Evolutionary conservation across 2,329 filamentous ascomycete species (phyloP).

Genomic region (Mariannaea sp.): DNA sequence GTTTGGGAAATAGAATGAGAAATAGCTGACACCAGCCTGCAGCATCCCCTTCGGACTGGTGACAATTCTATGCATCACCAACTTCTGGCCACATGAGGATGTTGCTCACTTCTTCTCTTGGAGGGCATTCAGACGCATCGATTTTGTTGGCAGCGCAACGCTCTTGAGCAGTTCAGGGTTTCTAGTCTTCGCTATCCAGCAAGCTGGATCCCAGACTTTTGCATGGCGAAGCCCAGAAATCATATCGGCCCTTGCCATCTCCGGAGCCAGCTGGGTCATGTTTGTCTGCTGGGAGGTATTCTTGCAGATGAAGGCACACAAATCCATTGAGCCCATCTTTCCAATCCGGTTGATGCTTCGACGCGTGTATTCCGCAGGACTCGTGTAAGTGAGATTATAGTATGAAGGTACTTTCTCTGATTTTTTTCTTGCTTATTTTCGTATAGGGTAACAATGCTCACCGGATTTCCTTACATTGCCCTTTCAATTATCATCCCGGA

Average conservation of each 20-base stretch:
- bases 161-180: conserved; percentile 58
- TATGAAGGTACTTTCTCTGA: background rate
- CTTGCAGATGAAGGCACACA: conserved; percentile 45
- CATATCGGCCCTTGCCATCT: conserved; percentile 53
- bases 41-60: conserved; percentile 57
- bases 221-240: conserved; percentile 59
- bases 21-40: background rate
- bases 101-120: conserved; percentile 45
- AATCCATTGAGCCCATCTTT: conserved; percentile 58
- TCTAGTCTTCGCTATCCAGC: conserved; percentile 60
- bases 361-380: conserved; percentile 56
- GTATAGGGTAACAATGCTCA: conserved; percentile 59
- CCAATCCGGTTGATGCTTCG: conserved; percentile 54
- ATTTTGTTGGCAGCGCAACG: conserved; percentile 56
- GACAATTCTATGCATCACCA: conserved; percentile 53
- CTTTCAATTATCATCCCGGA: conserved; percentile 64
- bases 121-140: conserved; percentile 53
- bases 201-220: conserved; percentile 58
- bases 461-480: conserved; percentile 62
- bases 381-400: conserved; percentile 49
- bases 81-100: conserved; percentile 50
- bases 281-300: conserved; percentile 58
- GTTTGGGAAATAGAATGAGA: too few relatives aligned
- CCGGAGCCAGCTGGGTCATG: conserved; percentile 52
- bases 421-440: conserved; percentile 19